phyloP scores from a whole-genome alignment of 1,139 yeast species.

The Arxiozyma heterogenica region DNA sequence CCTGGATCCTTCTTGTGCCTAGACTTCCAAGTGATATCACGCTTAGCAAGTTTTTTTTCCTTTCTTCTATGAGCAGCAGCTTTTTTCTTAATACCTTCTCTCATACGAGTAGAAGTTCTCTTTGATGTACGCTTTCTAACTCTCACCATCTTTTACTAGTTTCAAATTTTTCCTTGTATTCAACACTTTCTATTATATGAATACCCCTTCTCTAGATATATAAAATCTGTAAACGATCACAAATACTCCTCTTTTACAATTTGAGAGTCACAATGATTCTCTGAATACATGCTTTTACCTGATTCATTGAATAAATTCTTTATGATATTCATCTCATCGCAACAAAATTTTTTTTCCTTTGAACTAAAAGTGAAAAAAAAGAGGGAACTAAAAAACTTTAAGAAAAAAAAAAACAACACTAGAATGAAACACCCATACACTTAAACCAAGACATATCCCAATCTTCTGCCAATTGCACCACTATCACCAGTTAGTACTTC shows the following conservation, averaged over 20 bases:
- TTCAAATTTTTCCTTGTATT: neutral
- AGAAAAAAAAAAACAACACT: too few relatives aligned
- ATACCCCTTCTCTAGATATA: neutral
- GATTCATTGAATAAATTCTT: neutral
- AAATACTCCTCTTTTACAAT: too few relatives aligned
- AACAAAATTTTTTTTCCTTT: neutral
- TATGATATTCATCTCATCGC: neutral
- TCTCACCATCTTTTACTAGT: conserved; percentile 19
- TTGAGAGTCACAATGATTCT: too few relatives aligned
- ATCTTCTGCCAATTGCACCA: too few relatives aligned
- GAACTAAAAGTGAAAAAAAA: neutral
- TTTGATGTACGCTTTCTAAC: conserved; percentile 39
- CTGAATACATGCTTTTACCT: neutral
- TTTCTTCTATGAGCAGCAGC: conserved; percentile 88
- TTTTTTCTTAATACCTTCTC: conserved; percentile 93
- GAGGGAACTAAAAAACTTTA: too few relatives aligned
- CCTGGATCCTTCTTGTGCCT: conserved; percentile 44
- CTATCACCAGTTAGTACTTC: too few relatives aligned
- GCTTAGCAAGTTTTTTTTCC: conserved; percentile 71
- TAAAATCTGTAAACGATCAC: too few relatives aligned
- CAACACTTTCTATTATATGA: neutral
- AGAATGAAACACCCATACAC: neutral
- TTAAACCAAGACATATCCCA: neutral
- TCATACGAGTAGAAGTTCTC: conserved; percentile 82
- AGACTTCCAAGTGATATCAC: conserved; percentile 89